Base-by-base conservation (phyloP, 495 filamentous ascomycete genomes). In the Talaromyces borbonicus region DNA sequence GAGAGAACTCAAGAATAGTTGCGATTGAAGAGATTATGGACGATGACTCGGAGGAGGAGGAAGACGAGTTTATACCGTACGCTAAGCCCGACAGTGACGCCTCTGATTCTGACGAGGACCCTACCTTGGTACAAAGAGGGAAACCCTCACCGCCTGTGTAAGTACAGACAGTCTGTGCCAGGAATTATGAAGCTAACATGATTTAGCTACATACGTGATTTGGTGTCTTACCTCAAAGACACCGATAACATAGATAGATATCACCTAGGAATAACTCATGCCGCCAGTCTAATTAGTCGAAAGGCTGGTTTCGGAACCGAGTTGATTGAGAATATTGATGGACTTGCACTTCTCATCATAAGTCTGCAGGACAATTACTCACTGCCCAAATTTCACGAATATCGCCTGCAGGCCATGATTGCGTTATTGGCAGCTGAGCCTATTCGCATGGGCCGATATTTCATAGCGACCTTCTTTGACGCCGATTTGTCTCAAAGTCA, bases 61-160 rank as follows among this genome's bases (percentile, higher is more conserved):
- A 87, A 43, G 81, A 87, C 8, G 86, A 86, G 47, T 66, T 97
- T 0, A 69, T 79, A 8, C 81, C 86, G 3, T 97, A 96, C 57
- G 80, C 75, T 23, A 95, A 95, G 56, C 89, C 90, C 0, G 92
- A 94, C 58, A 90, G 85, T n/a, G 93, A 99, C 54, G 71, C 76
- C 2, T 84, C 88, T 47, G 93, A 97, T 60, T 85, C 83, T 0
- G 88, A 94, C 45, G 90, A 95, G 20, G 93, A 99, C 56, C 80
- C 93, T 11, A 94, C 87, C 0, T 63, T 93, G 26, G 71, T 97
- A 31, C 78, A 81, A 42, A 77, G 90, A 29, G 77, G 86, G 58
- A 95, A 89, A 51, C 83, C 85, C 30, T 83, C 77, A 33, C 78
- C 90, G 8, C 93, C 90, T 20, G 88, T 96, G 71, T 82, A 67